Conservation (phyloP, 2,329 filamentous ascomycete species). For the Dothistroma pini region DNA sequence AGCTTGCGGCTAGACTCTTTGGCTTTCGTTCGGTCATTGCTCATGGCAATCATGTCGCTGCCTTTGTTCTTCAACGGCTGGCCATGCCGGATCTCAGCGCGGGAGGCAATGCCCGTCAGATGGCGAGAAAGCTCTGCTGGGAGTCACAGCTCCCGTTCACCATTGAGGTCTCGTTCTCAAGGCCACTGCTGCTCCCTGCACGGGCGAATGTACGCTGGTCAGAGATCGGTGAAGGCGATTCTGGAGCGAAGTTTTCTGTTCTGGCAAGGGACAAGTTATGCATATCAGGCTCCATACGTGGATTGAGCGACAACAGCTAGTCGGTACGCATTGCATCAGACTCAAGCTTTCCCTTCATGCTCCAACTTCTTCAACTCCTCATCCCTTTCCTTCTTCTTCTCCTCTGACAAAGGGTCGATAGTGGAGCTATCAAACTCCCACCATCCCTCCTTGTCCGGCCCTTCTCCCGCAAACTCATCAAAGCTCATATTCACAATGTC, state of each 20-base stretch:
- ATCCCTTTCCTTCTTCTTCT: neutral
- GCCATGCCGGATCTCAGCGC: neutral
- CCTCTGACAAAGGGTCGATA: slow-evolving; percentile 1
- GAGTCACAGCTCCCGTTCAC: neutral
- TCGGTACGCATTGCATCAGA: neutral
- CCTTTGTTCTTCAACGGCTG: slow-evolving; percentile 14
- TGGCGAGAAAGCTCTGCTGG: slow-evolving; percentile 7
- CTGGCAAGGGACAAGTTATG: neutral
- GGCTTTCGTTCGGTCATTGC: slow-evolving; percentile 19
- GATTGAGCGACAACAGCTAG: neutral
- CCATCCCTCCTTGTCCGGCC: slow-evolving; percentile 10
- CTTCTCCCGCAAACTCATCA: slow-evolving; percentile 13
- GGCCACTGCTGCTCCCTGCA: slow-evolving; percentile 13
- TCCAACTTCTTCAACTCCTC: neutral
- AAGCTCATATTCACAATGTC: slow-evolving; percentile 21
- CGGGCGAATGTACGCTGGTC: neutral
- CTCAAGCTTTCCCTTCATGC: neutral
- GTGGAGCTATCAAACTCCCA: neutral
- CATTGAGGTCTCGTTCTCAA: slow-evolving; percentile 12
- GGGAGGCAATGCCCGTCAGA: neutral
- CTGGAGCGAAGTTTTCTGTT: neutral
- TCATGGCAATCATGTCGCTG: slow-evolving; percentile 21
- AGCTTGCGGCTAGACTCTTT: slow-evolving; percentile 14
- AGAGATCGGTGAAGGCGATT: neutral
- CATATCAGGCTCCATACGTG: neutral